Evolutionary conservation across 768 basidiomycete species (phyloP).

Genomic region (Leucocoprinus leucothites): DNA sequence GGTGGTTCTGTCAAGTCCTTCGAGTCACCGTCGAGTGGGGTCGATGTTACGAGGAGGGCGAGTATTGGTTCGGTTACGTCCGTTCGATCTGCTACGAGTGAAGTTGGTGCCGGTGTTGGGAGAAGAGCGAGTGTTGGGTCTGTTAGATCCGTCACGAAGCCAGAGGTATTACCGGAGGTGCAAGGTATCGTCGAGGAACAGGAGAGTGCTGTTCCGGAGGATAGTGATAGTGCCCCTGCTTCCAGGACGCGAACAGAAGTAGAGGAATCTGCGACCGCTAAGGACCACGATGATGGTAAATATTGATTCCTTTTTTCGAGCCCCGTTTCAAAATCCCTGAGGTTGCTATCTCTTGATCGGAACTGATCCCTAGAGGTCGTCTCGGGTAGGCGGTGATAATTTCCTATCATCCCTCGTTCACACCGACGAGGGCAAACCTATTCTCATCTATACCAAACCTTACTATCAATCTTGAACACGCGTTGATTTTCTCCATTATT

Average conservation of each 20-base stretch:
- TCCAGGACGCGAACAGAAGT: not conserved
- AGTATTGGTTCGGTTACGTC: not conserved
- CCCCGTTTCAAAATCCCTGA: not conserved
- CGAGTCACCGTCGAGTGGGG: not conserved
- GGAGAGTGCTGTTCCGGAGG: not conserved
- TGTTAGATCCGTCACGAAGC: not conserved
- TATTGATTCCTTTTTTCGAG: slow-evolving; percentile 23
- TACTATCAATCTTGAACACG: not conserved
- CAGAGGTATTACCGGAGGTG: not conserved
- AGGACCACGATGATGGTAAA: slow-evolving; percentile 30
- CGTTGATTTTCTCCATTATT: not conserved
- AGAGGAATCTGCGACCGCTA: not conserved
- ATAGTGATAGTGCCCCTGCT: not conserved
- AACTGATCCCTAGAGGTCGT: not conserved
- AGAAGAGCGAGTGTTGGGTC: slow-evolving; percentile 8
- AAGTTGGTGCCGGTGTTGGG: not conserved
- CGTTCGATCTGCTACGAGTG: not conserved
- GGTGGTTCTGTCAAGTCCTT: not conserved
- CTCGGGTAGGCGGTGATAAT: not conserved
- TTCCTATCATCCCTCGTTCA: not conserved
- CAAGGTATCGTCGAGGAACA: slow-evolving; percentile 4
- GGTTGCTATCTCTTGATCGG: no score
- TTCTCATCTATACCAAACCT: not conserved
- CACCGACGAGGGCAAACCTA: not conserved
- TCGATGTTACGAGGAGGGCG: not conserved